Conservation (phyloP, 192 early-diverging fungal species). For the Cladochytrium replicatum region DNA sequence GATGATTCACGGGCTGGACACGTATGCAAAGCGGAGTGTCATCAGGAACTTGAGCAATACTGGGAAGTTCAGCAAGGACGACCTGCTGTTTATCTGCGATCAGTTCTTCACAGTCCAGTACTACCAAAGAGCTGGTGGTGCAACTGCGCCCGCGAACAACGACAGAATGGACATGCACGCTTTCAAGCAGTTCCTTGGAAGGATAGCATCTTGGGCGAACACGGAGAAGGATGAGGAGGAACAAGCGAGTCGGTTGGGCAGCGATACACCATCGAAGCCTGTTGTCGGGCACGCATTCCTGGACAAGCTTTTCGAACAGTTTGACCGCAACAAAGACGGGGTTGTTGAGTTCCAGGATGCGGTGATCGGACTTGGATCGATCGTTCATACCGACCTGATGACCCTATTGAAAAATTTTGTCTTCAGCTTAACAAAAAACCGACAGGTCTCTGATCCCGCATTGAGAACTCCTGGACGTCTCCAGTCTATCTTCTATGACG, state of each 20-base stretch:
- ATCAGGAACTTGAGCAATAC: conserved; percentile 69
- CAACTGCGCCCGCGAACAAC: conserved; percentile 57
- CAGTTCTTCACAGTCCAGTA: conserved; percentile 65
- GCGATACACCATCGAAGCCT: conserved; percentile 14
- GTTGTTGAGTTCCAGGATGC: conserved; percentile 68
- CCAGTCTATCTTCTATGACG: too few relatives aligned
- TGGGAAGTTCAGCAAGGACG: conserved; percentile 72
- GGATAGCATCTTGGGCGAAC: conserved; percentile 35
- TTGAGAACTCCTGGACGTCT: too few relatives aligned
- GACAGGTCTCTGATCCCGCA: too few relatives aligned
- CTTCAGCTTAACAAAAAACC: too few relatives aligned
- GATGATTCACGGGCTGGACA: conserved; percentile 85
- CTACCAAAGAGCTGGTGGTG: conserved; percentile 15
- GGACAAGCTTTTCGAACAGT: conserved; percentile 33
- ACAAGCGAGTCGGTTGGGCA: conserved; percentile 21
- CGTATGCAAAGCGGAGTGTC: conserved; percentile 80
- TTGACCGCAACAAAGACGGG: conserved; percentile 40
- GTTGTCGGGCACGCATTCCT: conserved; percentile 25
- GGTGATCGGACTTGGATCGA: conserved; percentile 63
- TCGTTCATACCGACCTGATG: conserved; percentile 69
- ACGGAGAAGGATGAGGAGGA: conserved; percentile 25
- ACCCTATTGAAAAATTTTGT: too few relatives aligned
- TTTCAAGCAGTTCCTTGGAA: conserved; percentile 45
- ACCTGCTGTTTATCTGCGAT: conserved; percentile 83
- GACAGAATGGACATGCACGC: conserved; percentile 63